Evolutionary conservation across 2,329 filamentous ascomycete genomes (phyloP).

Genomic region (Alternaria arborescens): DNA sequence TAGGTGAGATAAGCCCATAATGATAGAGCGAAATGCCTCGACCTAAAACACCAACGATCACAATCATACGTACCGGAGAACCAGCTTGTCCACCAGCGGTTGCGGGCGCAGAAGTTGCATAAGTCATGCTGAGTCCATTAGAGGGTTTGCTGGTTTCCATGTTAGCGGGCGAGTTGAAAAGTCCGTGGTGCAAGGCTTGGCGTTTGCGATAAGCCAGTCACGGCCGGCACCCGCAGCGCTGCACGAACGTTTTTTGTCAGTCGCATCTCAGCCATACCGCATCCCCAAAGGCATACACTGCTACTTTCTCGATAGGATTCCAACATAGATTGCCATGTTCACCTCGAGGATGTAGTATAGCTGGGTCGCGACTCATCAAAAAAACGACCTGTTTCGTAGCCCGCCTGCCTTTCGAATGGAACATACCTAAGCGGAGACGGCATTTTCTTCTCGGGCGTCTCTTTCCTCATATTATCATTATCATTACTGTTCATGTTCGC

Average conservation of each 20-base stretch:
- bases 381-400: neutral
- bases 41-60: conserved; percentile 41
- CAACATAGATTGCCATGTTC: neutral
- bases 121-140: conserved; percentile 65
- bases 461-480: conserved; percentile 32
- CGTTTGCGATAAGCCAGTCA: conserved; percentile 35
- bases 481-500: conserved; percentile 43
- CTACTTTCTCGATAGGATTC: neutral
- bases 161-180: conserved; percentile 32
- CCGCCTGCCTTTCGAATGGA: neutral
- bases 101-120: conserved; percentile 70
- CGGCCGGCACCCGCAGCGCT: neutral
- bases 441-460: conserved; percentile 38
- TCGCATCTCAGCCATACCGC: neutral
- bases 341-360: neutral
- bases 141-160: conserved; percentile 44
- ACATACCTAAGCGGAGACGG: conserved; percentile 46
- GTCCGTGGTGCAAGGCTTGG: conserved; percentile 26
- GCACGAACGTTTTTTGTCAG: neutral
- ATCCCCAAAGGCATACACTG: neutral
- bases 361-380: neutral
- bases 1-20: neutral
- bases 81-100: conserved; percentile 70
- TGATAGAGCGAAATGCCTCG: conserved; percentile 37
- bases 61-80: conserved; percentile 61